Evolutionary conservation across 345 rosid genomes (phyloP), one percentile per base, ranked within the genome.

Genomic region (Citrus australasica): DNA sequence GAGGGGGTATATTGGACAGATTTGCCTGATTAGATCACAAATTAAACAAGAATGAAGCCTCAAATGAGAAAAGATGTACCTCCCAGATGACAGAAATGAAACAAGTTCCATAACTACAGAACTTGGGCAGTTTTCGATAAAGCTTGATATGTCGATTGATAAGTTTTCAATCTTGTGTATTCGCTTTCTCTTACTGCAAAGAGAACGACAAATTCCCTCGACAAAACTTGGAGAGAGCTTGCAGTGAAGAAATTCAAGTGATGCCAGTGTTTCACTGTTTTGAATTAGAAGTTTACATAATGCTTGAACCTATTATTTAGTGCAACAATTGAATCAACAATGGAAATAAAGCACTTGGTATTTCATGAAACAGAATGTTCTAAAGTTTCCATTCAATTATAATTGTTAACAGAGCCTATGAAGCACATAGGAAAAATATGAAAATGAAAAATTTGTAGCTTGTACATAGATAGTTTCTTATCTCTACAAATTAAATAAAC

Each of bases 241-340:
- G 88, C 98, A 92, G 88, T 94, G 96, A 79, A 81, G 71, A 75
- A 93, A 85, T 83, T 94, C 91, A 42, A 94, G 85, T 58, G 98
- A 91, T 62, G 70, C 88, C 79, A 95, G 84, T 22, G 97, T 89
- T 80, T 87, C 85, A 69, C 71, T 67, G 78, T 88, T 92, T 85
- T 94, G 93, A 73, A 77, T 76, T 84, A 94, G 82, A 81, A 95
- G 90, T 71, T 87, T 82, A 90, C 93, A 88, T 80, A 91, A 85
- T 65, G 90, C 92, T 74, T 85, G 86, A 79, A 90, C 92, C 99
- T 93, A 90, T 61, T 51, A 78, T 76, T 84, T 63, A 35, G 66
- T 66, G 51, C 72, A 38, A n/a, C 38, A 73, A 77, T 51, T 55
- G 74, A 72, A 64, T 55, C 28, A 73, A 61, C 14, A 9, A 32